Percentiles rank a stretch among this genome's conserved stretches.
These are phyloP conservation scores for Colletotrichum falcatum DNA, from an alignment of 2,329 filamentous ascomycete genomes.

Conservation along the genomic window DNA sequence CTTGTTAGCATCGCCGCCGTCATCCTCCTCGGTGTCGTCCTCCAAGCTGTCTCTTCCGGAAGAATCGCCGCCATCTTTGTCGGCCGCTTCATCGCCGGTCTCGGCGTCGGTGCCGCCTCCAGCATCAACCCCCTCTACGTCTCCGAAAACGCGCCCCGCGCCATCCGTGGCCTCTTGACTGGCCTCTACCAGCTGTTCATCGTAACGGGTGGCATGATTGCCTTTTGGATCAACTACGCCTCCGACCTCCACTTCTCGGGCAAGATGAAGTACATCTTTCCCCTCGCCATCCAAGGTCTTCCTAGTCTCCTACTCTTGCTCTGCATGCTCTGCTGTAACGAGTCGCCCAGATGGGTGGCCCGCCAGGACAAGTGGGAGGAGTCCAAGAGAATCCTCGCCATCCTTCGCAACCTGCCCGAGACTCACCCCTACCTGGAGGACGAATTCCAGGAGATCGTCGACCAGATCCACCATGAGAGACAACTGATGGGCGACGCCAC, in stretches of 20 bases:
- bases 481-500: constrained; percentile 59
- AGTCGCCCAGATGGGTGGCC: constrained; percentile 74
- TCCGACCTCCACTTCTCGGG: constrained; percentile 52
- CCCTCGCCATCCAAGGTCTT: constrained; percentile 72
- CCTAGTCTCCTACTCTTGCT: constrained; percentile 69
- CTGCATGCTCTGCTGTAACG: constrained; percentile 72
- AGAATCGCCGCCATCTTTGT: constrained; percentile 71
- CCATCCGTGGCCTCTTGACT: constrained; percentile 58
- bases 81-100: constrained; percentile 65
- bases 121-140: constrained; percentile 59
- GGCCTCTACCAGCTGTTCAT: constrained; percentile 61
- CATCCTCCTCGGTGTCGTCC: constrained; percentile 68
- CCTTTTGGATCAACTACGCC: constrained; percentile 65
- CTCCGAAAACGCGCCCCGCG: constrained; percentile 58
- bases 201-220: constrained; percentile 57
- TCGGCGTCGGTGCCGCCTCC: constrained; percentile 58
- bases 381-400: constrained; percentile 64
- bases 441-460: constrained; percentile 67
- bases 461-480: constrained; percentile 68
- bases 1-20: constrained; percentile 66
- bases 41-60: constrained; percentile 70
- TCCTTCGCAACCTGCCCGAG: constrained; percentile 65
- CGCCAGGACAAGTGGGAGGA: constrained; percentile 74
- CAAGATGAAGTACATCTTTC: constrained; percentile 52
- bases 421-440: constrained; percentile 66